phyloP scores from a whole-genome alignment of 192 early-diverging fungal species.

The Podila horticola region DNA sequence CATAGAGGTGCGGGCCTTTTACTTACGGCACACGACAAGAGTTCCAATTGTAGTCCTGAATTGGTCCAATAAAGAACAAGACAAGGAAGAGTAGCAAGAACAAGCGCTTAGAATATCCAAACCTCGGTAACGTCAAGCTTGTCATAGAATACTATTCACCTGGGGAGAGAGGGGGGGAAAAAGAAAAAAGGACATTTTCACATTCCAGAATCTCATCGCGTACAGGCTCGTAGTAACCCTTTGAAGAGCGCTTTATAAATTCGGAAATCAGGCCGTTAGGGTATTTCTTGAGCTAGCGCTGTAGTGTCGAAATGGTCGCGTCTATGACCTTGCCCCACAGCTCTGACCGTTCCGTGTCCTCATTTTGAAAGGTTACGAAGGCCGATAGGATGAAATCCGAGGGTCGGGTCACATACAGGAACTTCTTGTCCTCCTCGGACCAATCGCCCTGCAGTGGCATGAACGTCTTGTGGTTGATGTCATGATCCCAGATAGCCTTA shows the following conservation, averaged over 20 bases:
- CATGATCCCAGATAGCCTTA: conserved; percentile 47
- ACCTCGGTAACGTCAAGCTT: neutral
- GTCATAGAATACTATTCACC: conserved; percentile 1
- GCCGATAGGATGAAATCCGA: conserved; percentile 56
- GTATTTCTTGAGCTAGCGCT: conserved; percentile 38
- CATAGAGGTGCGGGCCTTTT: neutral
- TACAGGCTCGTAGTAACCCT: conserved; percentile 24
- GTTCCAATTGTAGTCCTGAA: conserved; percentile 56
- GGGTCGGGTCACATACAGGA: conserved; percentile 49
- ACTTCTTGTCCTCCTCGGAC: conserved; percentile 51
- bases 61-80: conserved; percentile 3
- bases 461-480: conserved; percentile 48
- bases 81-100: neutral
- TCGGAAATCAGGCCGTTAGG: conserved; percentile 51
- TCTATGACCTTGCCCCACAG: conserved; percentile 49
- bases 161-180: too few species aligned
- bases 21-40: conserved; percentile 56
- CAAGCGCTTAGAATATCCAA: conserved; percentile 4
- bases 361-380: conserved; percentile 50
- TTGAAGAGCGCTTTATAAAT: conserved; percentile 43
- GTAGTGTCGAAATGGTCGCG: conserved; percentile 36
- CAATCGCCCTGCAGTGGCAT: conserved; percentile 57
- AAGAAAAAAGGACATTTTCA: conserved; percentile 25
- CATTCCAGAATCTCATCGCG: conserved; percentile 49
- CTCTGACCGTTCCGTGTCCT: conserved; percentile 42